A percentile compares a stretch with the other conserved stretches of the same genome.
phyloP scores from a whole-genome alignment of 768 basidiomycete genomes.

The Mycena sanguinolenta region DNA sequence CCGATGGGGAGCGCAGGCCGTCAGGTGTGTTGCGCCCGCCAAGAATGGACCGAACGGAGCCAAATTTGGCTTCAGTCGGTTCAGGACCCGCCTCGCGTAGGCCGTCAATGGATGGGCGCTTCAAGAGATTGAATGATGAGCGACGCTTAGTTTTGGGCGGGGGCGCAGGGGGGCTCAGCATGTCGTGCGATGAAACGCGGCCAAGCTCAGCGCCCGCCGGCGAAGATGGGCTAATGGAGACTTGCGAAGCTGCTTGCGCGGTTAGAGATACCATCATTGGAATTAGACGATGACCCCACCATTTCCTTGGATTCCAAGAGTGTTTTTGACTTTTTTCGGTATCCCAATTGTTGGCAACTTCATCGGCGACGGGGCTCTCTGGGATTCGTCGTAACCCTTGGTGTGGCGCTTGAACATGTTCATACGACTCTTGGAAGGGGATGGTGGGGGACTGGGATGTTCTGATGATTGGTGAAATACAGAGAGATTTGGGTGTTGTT shows the following conservation, averaged over 20 bases:
- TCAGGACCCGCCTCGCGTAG: no score
- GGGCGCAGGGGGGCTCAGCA: slow-evolving; percentile 27
- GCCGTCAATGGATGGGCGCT: slow-evolving; percentile 52
- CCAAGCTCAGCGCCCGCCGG: slow-evolving; percentile 30
- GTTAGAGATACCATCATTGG: slow-evolving; percentile 38
- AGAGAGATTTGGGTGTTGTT: slow-evolving; percentile 75
- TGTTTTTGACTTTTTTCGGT: slow-evolving; percentile 68
- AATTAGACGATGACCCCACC: slow-evolving; percentile 50
- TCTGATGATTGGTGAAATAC: slow-evolving; percentile 61
- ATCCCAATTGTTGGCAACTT: slow-evolving; percentile 42
- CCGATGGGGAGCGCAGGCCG: slow-evolving; percentile 43
- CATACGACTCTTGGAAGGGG: slow-evolving; percentile 62
- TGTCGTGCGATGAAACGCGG: slow-evolving; percentile 36
- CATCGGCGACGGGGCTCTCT: slow-evolving; percentile 53
- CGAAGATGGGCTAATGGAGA: slow-evolving; percentile 36
- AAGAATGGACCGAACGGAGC: no score
- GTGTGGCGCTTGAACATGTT: slow-evolving; percentile 70
- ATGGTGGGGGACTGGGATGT: slow-evolving; percentile 58
- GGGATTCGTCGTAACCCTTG: slow-evolving; percentile 53
- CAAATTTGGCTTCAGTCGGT: no score
- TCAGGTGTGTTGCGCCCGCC: no score
- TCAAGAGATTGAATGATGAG: slow-evolving; percentile 33
- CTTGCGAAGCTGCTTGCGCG: slow-evolving; percentile 33
- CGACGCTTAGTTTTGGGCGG: slow-evolving; percentile 29
- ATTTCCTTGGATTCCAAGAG: slow-evolving; percentile 52